A percentile compares a stretch with the other conserved stretches of the same genome.
These are phyloP conservation scores for Wickerhamomyces canadensis DNA, from an alignment of 805 yeast genomes.

Conservation along the genomic window DNA sequence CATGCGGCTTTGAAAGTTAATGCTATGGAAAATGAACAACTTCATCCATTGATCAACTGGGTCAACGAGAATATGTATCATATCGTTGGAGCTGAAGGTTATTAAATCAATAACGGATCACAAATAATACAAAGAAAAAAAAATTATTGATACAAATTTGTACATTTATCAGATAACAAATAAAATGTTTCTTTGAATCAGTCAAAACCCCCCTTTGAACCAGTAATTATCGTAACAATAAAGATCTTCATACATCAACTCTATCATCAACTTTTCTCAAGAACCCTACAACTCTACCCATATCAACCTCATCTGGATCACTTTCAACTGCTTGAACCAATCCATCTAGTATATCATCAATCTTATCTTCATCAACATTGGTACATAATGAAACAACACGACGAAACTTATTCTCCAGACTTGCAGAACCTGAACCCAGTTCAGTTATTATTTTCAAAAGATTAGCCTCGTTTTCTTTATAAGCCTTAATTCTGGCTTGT, in stretches of 20 bases:
- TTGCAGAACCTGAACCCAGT: constrained; percentile 48
- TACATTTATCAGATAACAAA: too few species aligned
- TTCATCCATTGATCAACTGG: constrained; percentile 22
- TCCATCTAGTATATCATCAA: constrained; percentile 78
- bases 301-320: constrained; percentile 64
- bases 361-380: constrained; percentile 75
- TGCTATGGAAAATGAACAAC: constrained; percentile 9
- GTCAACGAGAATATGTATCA: constrained; percentile 27
- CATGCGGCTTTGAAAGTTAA: constrained; percentile 25
- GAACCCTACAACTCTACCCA: constrained; percentile 50
- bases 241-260: constrained; percentile 1
- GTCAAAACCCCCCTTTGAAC: too few species aligned
- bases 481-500: constrained; percentile 77
- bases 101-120: background rate
- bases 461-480: constrained; percentile 58
- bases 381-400: constrained; percentile 87
- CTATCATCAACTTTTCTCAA: constrained; percentile 41
- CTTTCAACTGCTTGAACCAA: constrained; percentile 87
- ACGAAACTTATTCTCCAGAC: constrained; percentile 72
- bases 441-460: constrained; percentile 47
- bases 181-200: too few species aligned
- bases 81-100: constrained; percentile 27
- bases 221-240: too few species aligned
- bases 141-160: background rate
- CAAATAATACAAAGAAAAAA: too few species aligned